Percentiles rank a stretch among this genome's conserved stretches.
Evolutionary conservation across 1,284 basidiomycete species (phyloP).

Genomic region (Pseudozyma hubeiensis): DNA sequence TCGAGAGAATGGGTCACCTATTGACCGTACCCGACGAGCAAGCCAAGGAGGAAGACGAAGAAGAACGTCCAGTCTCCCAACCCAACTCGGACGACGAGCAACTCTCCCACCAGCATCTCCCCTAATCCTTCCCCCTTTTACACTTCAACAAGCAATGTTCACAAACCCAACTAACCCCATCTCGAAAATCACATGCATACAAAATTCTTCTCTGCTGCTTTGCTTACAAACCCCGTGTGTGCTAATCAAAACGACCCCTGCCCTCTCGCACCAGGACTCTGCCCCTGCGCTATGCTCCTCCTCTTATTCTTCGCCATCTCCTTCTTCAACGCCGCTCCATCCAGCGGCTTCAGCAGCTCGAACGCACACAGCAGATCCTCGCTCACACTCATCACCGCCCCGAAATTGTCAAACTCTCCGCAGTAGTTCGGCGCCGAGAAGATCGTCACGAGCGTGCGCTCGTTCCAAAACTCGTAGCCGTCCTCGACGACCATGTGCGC

Average conservation of each 20-base stretch:
- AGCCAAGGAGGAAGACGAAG: neutral
- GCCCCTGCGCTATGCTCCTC: constrained; percentile 75
- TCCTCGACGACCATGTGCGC: constrained; percentile 99
- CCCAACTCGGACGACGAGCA: constrained; percentile 33
- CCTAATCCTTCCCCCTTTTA: too few relatives aligned
- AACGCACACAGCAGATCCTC: constrained; percentile 98
- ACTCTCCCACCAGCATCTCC: neutral
- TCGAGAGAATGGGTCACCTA: constrained; percentile 95
- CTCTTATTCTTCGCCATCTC: constrained; percentile 99
- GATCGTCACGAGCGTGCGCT: constrained; percentile 95
- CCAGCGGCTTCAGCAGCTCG: constrained; percentile 91
- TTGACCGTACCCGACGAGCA: constrained; percentile 73
- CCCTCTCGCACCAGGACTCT: constrained; percentile 26
- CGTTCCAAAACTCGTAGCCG: constrained; percentile 99
- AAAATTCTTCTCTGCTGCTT: neutral
- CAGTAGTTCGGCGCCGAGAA: constrained; percentile 95
- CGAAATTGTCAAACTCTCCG: constrained; percentile 98
- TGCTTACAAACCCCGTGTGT: neutral
- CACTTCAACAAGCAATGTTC: neutral
- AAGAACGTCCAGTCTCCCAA: constrained; percentile 19
- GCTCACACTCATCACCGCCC: constrained; percentile 82
- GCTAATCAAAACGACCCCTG: constrained; percentile 30
- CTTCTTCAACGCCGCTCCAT: constrained; percentile 93
- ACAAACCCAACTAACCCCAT: neutral
- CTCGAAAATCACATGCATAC: too few relatives aligned